A percentile compares a stretch with the other conserved stretches of the same genome.
Evolutionary conservation across 768 basidiomycete species (phyloP).

Genomic region (Boletus reticuloceps): DNA sequence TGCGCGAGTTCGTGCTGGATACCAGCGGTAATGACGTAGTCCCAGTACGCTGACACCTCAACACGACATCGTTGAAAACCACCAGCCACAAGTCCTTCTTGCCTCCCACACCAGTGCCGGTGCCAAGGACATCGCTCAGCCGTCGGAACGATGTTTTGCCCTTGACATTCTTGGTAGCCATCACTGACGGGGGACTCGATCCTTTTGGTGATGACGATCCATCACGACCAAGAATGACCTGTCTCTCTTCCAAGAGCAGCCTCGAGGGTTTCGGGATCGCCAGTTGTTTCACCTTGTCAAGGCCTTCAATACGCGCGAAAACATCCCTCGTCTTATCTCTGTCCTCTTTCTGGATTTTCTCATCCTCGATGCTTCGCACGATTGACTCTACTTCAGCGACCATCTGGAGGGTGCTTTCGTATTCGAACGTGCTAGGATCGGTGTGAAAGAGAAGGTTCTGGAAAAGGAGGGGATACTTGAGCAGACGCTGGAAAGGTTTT

Average conservation of each 20-base stretch:
- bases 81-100: slow-evolving; percentile 95
- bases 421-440: slow-evolving; percentile 96
- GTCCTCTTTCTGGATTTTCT: slow-evolving; percentile 96
- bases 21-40: slow-evolving; percentile 82
- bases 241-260: slow-evolving; percentile 80
- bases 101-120: slow-evolving; percentile 51
- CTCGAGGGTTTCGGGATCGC: slow-evolving; percentile 89
- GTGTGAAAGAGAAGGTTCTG: slow-evolving; percentile 97
- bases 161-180: slow-evolving; percentile 55
- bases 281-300: slow-evolving; percentile 91
- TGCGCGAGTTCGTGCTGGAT: slow-evolving; percentile 60
- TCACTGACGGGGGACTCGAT: slow-evolving; percentile 36
- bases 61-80: slow-evolving; percentile 91
- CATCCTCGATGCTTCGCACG: slow-evolving; percentile 95
- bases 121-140: slow-evolving; percentile 82
- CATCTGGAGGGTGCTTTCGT: slow-evolving; percentile 94
- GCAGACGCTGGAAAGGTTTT: slow-evolving; percentile 94
- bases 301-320: slow-evolving; percentile 92
- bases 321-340: slow-evolving; percentile 93
- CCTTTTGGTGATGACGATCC: slow-evolving; percentile 22
- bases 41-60: slow-evolving; percentile 89
- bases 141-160: slow-evolving; percentile 88
- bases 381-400: slow-evolving; percentile 96
- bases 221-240: slow-evolving; percentile 40
- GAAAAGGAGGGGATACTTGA: slow-evolving; percentile 96